Conservation (phyloP, 75 land plant species). For the Selaginella tamariscina region DNA sequence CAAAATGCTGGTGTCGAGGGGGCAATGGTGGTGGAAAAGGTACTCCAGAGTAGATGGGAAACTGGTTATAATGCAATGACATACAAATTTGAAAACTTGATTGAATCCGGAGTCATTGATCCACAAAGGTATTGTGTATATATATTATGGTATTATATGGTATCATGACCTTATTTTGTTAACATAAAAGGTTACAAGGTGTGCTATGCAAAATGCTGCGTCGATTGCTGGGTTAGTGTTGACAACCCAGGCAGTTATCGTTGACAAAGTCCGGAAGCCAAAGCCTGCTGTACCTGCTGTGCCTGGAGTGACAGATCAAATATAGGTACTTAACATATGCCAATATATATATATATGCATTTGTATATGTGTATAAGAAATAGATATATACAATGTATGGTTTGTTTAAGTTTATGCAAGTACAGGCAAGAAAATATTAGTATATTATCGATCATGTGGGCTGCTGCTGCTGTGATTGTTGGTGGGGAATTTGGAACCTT, state of each 20-base stretch:
- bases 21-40: neutral
- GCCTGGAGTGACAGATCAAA: neutral
- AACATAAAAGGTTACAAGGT: constrained; percentile 7
- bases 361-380: no score
- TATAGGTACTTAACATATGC: no score
- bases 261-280: constrained; percentile 6
- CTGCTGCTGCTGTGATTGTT: no score
- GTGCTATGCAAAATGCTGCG: constrained; percentile 9
- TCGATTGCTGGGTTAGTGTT: constrained; percentile 3
- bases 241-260: constrained; percentile 9
- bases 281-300: constrained; percentile 1
- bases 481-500: no score
- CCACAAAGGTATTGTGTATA: no score
- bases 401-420: no score
- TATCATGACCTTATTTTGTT: no score
- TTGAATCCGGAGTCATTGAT: neutral
- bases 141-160: no score
- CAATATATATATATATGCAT: no score
- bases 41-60: neutral
- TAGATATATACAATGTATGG: no score
- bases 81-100: neutral
- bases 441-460: no score
- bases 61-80: neutral
- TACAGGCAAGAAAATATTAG: no score
- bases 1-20: neutral